Conservation (phyloP, 345 rosid species). For the Hypericum perforatum region DNA sequence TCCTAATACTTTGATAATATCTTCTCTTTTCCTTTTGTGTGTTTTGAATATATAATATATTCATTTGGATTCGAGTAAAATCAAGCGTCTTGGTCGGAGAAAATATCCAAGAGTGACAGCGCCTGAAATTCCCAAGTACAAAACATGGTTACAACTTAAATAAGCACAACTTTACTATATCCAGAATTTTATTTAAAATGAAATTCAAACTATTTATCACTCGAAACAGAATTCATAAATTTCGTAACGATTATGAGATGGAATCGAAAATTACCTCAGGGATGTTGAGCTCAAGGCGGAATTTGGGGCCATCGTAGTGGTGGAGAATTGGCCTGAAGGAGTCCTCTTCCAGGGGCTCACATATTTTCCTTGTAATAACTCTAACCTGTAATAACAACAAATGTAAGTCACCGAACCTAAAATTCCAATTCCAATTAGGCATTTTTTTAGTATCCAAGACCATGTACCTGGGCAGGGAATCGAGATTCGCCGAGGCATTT, state of each 20-base stretch:
- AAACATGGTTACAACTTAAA: neutral
- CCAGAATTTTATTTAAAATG: too few species aligned
- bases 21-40: too few species aligned
- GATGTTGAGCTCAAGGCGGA: slow-evolving; percentile 81
- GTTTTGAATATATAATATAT: too few species aligned
- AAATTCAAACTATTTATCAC: too few species aligned
- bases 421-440: neutral
- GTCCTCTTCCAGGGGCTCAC: slow-evolving; percentile 90
- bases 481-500: slow-evolving; percentile 87
- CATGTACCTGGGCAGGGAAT: slow-evolving; percentile 82
- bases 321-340: slow-evolving; percentile 96
- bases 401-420: neutral
- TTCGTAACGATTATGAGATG: neutral
- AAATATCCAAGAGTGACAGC: slow-evolving; percentile 79
- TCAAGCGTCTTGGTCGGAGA: slow-evolving; percentile 49
- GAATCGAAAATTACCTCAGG: slow-evolving; percentile 58
- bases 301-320: slow-evolving; percentile 98
- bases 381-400: slow-evolving; percentile 32
- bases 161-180: too few species aligned
- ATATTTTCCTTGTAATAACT: slow-evolving; percentile 70
- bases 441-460: neutral
- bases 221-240: neutral
- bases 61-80: too few species aligned
- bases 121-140: slow-evolving; percentile 37
- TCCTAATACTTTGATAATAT: too few species aligned